These are phyloP conservation scores for Ustilaginoidea virens DNA, from an alignment of 2,329 filamentous ascomycete genomes.

Conservation along the genomic window DNA sequence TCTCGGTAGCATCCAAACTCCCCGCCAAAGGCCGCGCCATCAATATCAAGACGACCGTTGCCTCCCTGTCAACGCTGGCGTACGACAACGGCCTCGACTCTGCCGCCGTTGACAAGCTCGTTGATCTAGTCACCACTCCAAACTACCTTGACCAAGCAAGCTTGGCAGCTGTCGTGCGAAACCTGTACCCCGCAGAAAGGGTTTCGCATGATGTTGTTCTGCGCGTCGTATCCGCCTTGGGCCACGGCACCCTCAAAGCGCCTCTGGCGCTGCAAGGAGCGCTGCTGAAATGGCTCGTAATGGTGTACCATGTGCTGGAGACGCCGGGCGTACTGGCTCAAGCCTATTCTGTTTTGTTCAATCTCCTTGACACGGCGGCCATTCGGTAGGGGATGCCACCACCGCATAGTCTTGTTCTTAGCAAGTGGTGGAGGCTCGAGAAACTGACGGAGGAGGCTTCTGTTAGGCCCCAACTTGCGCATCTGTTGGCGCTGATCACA, in stretches of 20 bases:
- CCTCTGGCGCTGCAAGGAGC: constrained; percentile 53
- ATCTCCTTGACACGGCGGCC: constrained; percentile 65
- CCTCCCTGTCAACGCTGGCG: constrained; percentile 44
- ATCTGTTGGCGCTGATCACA: constrained; percentile 65
- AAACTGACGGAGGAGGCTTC: neutral
- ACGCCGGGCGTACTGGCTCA: constrained; percentile 47
- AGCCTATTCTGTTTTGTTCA: constrained; percentile 64
- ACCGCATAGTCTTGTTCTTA: too few species aligned
- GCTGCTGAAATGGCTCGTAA: constrained; percentile 63
- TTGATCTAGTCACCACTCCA: constrained; percentile 51
- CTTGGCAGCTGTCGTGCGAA: constrained; percentile 51
- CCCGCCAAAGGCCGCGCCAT: constrained; percentile 50
- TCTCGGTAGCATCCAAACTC: constrained; percentile 34
- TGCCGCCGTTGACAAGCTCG: constrained; percentile 42
- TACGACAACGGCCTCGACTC: constrained; percentile 54
- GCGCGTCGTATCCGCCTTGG: constrained; percentile 56
- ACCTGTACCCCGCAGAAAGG: constrained; percentile 56
- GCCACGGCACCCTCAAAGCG: constrained; percentile 62
- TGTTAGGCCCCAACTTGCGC: constrained; percentile 46
- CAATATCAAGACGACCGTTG: constrained; percentile 47
- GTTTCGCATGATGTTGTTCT: constrained; percentile 47
- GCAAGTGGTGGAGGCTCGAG: too few species aligned
- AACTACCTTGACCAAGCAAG: constrained; percentile 64
- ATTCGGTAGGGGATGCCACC: constrained; percentile 53
- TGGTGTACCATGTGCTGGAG: constrained; percentile 58